Evolutionary conservation across 352 stramenopile species (phyloP).

Genomic region (Globisporangium cederbergense): DNA sequence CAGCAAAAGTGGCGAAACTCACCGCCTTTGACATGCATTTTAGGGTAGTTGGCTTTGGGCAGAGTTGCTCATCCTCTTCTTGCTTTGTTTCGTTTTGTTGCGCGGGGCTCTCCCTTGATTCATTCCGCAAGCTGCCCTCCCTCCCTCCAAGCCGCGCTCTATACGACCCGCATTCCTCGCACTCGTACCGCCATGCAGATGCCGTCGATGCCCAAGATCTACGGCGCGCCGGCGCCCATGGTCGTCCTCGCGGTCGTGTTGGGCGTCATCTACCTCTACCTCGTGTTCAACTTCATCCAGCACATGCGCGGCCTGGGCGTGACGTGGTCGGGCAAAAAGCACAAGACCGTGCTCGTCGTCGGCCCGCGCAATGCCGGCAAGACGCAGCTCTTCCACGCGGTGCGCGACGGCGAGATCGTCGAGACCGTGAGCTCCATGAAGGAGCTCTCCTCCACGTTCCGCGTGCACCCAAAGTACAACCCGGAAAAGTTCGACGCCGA

Average conservation of each 20-base stretch:
- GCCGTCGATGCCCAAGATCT: conserved; percentile 37
- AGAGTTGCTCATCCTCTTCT: neutral
- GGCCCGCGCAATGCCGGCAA: conserved; percentile 70
- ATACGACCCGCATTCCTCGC: neutral
- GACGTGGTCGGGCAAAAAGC: conserved; percentile 69
- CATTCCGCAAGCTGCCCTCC: conserved; percentile 6
- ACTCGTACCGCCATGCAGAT: neutral
- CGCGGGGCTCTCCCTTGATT: neutral
- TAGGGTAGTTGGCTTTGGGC: too few species aligned
- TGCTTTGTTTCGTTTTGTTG: neutral
- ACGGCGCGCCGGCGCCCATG: conserved; percentile 55
- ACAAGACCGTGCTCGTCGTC: conserved; percentile 65
- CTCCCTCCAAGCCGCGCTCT: neutral
- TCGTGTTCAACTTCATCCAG: conserved; percentile 55
- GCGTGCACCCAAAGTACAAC: conserved; percentile 66
- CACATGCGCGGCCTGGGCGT: conserved; percentile 67
- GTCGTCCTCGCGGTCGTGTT: conserved; percentile 45
- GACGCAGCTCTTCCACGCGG: conserved; percentile 78
- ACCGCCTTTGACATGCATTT: too few species aligned
- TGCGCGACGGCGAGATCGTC: conserved; percentile 60
- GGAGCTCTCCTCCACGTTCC: conserved; percentile 61
- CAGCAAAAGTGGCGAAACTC: too few species aligned
- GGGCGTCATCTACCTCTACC: conserved; percentile 45
- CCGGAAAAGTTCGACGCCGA: conserved; percentile 64
- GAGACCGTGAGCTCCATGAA: conserved; percentile 88